These are phyloP conservation scores for Tympanopsis confertula DNA, from an alignment of 2,329 filamentous ascomycete genomes.

Conservation along the genomic window DNA sequence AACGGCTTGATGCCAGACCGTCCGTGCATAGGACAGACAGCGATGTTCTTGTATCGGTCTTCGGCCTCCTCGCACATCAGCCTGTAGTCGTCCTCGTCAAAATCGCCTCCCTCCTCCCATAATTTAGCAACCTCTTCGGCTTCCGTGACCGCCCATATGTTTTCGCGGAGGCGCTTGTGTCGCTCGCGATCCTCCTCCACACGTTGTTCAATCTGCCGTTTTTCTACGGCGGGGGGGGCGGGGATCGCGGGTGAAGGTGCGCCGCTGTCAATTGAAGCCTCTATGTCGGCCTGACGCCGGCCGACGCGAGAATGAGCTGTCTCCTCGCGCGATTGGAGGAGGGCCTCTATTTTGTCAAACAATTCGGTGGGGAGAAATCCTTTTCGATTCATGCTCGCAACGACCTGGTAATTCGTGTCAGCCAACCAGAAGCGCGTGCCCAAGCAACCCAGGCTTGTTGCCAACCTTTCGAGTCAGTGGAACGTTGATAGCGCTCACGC, in stretches of 20 bases:
- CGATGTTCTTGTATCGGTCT: conserved; percentile 8
- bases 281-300: not conserved
- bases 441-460: too few species aligned
- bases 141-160: conserved; percentile 76
- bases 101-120: conserved; percentile 78
- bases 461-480: conserved; percentile 76
- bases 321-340: conserved; percentile 5
- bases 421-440: too few species aligned
- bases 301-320: conserved; percentile 1
- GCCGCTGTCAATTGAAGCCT: not conserved
- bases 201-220: conserved; percentile 82
- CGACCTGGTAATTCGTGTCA: conserved; percentile 6
- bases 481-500: conserved; percentile 82
- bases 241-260: conserved; percentile 18
- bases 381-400: conserved; percentile 9
- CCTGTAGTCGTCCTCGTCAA: conserved; percentile 76
- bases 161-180: conserved; percentile 83
- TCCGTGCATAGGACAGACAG: conserved; percentile 23
- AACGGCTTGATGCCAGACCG: conserved; percentile 5
- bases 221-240: conserved; percentile 41
- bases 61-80: conserved; percentile 62
- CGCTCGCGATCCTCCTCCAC: conserved; percentile 94
- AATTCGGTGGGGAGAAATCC: conserved; percentile 9
- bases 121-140: conserved; percentile 67
- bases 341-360: conserved; percentile 10